These are phyloP conservation scores for Terfezia boudieri DNA, from an alignment of 495 filamentous ascomycete species.

Conservation along the genomic window DNA sequence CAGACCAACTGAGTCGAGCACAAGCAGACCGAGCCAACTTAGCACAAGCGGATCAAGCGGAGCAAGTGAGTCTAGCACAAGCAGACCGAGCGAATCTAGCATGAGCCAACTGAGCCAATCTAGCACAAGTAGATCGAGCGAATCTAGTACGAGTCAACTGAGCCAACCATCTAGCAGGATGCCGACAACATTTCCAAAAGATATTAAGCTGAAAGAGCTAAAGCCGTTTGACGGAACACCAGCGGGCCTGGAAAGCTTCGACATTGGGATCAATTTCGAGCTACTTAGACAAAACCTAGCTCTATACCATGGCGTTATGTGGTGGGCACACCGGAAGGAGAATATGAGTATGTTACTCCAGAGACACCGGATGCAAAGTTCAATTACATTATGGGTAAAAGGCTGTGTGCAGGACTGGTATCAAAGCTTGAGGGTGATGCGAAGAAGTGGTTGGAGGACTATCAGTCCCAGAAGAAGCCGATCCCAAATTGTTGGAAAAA, in stretches of 20 bases:
- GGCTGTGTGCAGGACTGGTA: neutral
- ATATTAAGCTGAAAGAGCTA: neutral
- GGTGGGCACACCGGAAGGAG: neutral
- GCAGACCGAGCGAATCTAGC: too few species aligned
- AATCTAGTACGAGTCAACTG: too few species aligned
- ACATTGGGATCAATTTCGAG: neutral
- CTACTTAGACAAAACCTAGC: neutral
- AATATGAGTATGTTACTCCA: neutral
- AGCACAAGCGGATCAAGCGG: too few species aligned
- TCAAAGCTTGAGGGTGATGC: neutral
- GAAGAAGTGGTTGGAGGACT: neutral
- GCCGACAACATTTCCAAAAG: neutral
- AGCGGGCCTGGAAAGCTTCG: neutral
- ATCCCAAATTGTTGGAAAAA: neutral
- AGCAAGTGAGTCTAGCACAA: too few species aligned
- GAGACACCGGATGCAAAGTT: neutral
- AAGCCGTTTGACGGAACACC: neutral
- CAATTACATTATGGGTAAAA: neutral
- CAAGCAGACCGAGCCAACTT: too few species aligned
- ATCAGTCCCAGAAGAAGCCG: neutral
- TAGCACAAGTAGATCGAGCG: too few species aligned
- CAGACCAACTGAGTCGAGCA: too few species aligned
- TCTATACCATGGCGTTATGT: neutral
- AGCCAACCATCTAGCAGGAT: too few species aligned
- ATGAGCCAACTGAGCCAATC: too few species aligned